These are phyloP conservation scores for Trypanosoma theileri DNA, from an alignment of 208 protist genomes.

Conservation along the genomic window DNA sequence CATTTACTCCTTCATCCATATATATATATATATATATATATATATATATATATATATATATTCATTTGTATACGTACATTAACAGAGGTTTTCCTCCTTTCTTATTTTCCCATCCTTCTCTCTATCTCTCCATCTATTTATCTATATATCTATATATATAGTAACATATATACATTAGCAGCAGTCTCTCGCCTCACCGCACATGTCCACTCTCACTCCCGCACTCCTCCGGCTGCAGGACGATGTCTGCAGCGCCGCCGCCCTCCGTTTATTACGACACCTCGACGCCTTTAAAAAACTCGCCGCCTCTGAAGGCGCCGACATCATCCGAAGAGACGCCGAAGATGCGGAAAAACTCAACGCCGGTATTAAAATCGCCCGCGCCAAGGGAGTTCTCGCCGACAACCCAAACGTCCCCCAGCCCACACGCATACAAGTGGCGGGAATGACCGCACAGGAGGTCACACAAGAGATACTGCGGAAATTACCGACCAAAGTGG, in stretches of 20 bases:
- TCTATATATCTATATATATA: too few species aligned
- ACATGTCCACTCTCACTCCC: constrained; percentile 24
- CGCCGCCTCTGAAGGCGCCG: constrained; percentile 58
- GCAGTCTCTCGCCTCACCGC: too few species aligned
- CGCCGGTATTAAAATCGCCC: constrained; percentile 77
- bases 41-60: constrained; percentile 18
- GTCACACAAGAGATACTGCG: constrained; percentile 73
- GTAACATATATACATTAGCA: too few species aligned
- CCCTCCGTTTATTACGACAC: constrained; percentile 54
- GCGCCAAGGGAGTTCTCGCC: constrained; percentile 63
- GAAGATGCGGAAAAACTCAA: constrained; percentile 89
- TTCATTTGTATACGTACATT: constrained; percentile 6
- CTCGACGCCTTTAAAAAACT: constrained; percentile 59
- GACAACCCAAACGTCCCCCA: constrained; percentile 29
- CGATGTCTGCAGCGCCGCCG: constrained; percentile 70
- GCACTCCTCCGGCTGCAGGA: constrained; percentile 75
- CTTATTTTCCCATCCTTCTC: too few species aligned
- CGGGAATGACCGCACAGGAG: constrained; percentile 69
- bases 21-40: constrained; percentile 16
- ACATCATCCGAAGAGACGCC: constrained; percentile 76
- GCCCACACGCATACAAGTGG: constrained; percentile 63
- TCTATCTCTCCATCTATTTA: too few species aligned
- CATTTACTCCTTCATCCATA: background rate
- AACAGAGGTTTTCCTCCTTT: constrained; percentile 13
- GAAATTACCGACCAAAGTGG: constrained; percentile 53